Base-by-base conservation (phyloP, 306 rosid species). In the Cucumis cinereus region DNA sequence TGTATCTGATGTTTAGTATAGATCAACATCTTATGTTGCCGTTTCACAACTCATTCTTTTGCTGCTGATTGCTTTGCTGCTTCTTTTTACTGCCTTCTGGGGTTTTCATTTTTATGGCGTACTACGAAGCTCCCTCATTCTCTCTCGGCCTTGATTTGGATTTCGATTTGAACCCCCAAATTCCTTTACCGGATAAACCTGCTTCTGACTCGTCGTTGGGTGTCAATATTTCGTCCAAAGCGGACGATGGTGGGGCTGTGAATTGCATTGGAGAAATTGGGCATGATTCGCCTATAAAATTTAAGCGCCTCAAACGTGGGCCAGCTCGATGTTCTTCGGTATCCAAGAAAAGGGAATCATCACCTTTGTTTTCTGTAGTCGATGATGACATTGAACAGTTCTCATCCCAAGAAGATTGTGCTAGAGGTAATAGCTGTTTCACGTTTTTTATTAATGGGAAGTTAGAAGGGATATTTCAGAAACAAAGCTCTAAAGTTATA, bases 321-420 rank as follows among this genome's bases (percentile, higher is more conserved):
- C 81, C 56, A 5, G 43, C 24, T 26, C 23, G 24, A 7, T 63
- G 75, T 56, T 70, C 73, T 62, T 77, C 79, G 33, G 3, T 49
- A 24, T 45, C 82, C 19, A 70, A 52, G 78, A 20, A 57, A 59
- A 71, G 47, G 12, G 77, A 77, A 64, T 43, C 50, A 8, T 78
- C 69, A 17, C 57, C 59, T 58, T 50, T 75, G 43, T 64, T 23
- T 41, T 40, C 74, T 24, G 74, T 76, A 5, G 80, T 17, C 17
- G 94, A 90, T 14, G 98, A 89, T 8, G 97, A 92, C 28, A 92
- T 92, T 43, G 94, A 90, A 74, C 92, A 90, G 19, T 90, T 92
- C 85, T 90, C 96, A n/a, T 85, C 91, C 0, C 80, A 82, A 77
- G 94, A 92, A 1, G 83, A 87, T 60, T 77, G 60, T 62, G 10